Conservation (phyloP, 495 filamentous ascomycete genomes). For the Rhizodiscina lignyota region DNA sequence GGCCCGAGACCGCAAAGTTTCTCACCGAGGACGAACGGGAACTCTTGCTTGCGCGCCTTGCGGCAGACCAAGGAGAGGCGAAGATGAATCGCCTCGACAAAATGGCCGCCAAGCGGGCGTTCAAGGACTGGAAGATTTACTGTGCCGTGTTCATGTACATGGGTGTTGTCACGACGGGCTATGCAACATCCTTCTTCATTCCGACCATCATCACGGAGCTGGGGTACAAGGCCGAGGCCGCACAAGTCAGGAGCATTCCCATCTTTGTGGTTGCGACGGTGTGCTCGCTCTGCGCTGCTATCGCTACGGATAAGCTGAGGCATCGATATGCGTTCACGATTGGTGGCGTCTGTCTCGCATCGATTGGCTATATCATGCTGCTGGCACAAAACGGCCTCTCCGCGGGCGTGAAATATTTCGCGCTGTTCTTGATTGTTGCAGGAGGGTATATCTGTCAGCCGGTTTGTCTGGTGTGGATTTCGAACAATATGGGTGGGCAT, state of each 20-base stretch:
- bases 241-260: slow-evolving; percentile 39
- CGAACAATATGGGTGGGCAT: slow-evolving; percentile 42
- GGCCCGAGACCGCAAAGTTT: slow-evolving; percentile 34
- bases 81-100: slow-evolving; percentile 26
- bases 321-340: slow-evolving; percentile 1
- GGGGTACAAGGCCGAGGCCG: slow-evolving; percentile 32
- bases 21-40: slow-evolving; percentile 29
- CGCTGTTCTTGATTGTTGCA: slow-evolving; percentile 22
- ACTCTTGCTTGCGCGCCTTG: slow-evolving; percentile 28
- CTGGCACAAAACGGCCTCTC: slow-evolving; percentile 12
- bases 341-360: slow-evolving; percentile 11
- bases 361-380: slow-evolving; percentile 20
- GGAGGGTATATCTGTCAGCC: slow-evolving; percentile 34
- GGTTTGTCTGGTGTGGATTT: slow-evolving; percentile 40
- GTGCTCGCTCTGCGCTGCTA: slow-evolving; percentile 28
- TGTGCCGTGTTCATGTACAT: slow-evolving; percentile 16
- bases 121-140: slow-evolving; percentile 19
- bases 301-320: slow-evolving; percentile 31
- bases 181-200: slow-evolving; percentile 19
- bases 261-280: slow-evolving; percentile 35
- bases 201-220: slow-evolving; percentile 39
- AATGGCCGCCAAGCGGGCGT: slow-evolving; percentile 14
- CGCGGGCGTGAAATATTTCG: slow-evolving; percentile 20
- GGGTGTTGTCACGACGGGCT: slow-evolving; percentile 17
- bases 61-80: slow-evolving; percentile 21